phyloP scores from a whole-genome alignment of 2,329 filamentous ascomycete genomes.

The Chrysosporium keratinophilum region DNA sequence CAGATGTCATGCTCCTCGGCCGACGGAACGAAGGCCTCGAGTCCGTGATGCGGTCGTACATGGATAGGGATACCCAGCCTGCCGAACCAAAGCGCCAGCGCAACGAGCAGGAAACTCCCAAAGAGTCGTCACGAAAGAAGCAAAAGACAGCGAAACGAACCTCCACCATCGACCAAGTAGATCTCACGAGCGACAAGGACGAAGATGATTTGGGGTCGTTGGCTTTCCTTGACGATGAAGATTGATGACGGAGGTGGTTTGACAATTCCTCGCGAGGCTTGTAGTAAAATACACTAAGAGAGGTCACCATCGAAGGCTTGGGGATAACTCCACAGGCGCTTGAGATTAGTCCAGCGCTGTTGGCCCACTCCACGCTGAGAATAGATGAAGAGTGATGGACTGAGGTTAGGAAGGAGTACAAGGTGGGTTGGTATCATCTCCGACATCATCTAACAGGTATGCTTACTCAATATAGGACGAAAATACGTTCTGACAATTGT shows the following conservation, averaged over 20 bases:
- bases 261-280: no score
- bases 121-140: not conserved
- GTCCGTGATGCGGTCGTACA: constrained; percentile 49
- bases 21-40: constrained; percentile 79
- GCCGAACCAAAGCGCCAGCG: not conserved
- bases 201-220: not conserved
- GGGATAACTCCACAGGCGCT: no score
- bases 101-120: not conserved
- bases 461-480: no score
- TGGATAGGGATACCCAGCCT: constrained; percentile 20
- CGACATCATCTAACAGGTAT: no score
- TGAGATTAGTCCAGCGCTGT: no score
- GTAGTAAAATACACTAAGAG: no score
- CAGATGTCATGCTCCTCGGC: constrained; percentile 79
- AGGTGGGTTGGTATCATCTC: no score
- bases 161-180: not conserved
- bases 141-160: not conserved
- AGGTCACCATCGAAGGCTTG: no score
- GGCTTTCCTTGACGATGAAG: not conserved
- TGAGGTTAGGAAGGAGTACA: no score
- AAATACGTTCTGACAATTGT: no score
- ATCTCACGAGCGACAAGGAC: not conserved
- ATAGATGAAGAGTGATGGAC: no score
- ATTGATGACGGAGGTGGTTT: not conserved
- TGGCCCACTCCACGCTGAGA: no score